Base-by-base conservation (phyloP, 2,329 filamentous ascomycete species). In the Fusarium subtropicale region DNA sequence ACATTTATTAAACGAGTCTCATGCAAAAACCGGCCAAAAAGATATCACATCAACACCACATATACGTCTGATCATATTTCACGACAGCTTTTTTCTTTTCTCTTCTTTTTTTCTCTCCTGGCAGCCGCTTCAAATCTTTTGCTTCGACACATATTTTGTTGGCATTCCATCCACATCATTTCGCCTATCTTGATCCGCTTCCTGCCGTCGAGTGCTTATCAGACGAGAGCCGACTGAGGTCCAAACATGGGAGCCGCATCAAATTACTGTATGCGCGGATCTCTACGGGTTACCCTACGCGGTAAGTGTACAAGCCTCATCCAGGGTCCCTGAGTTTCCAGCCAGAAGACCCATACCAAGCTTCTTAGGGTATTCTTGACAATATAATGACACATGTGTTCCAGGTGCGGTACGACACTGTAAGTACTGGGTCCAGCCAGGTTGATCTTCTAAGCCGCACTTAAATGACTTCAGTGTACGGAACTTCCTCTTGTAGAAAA, bases 321-420 rank as follows among this genome's bases (percentile, higher is more conserved):
- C 10, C 22, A 39, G 16, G 22, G n/a, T 16, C 52, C 18, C 38
- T 51, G 13, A 18, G 26, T 26, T 51, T n/a, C 48, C 24, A 39
- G 36, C n/a, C 7, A 51, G 33, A 20, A 51, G 48, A 51, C 48
- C 48, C 48, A 30, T 51, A 22, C 33, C 48, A 39, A 51, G 48
- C 34, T 39, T 22, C 34, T 30, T 51, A 41, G 34, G 33, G 24
- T 39, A 22, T n/a, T 51, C 33, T 41, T 30, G 24, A 28, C 34
- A 41, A 39, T 39, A 47, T 34, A 62, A 66, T 66, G 62, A 65
- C 60, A 65, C 62, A 65, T 63, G 22, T 38, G 58, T 65, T 60
- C 54, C 28, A 39, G 47, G 60, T 48, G 44, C 46, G 45, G 31
- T 41, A 41, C 22, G 26, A 18, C 9, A 9, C 18, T 9, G 22